Evolutionary conservation across 164 flowering plant genomes (phyloP).

Genomic region (Chimonanthus praecox): DNA sequence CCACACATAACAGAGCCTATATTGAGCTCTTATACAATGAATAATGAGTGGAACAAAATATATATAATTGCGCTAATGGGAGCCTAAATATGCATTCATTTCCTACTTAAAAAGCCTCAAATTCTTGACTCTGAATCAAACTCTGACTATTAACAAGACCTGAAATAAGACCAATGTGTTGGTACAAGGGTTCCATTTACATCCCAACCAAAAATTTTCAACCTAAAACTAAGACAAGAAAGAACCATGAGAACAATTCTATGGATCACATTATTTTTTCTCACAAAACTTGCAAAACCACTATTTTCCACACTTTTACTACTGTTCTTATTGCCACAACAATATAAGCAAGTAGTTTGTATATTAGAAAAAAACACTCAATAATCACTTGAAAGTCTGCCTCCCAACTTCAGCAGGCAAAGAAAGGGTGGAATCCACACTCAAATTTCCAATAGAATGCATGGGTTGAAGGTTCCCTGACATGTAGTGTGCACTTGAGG

Average conservation of each 20-base stretch:
- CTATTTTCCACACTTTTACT: not conserved
- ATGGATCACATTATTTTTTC: not conserved
- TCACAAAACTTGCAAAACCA: not conserved
- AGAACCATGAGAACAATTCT: not conserved
- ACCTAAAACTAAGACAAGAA: not conserved
- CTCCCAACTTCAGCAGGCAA: constrained; percentile 79
- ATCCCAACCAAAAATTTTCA: not conserved
- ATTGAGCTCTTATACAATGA: too few relatives aligned
- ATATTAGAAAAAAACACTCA: constrained; percentile 46
- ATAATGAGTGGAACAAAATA: too few relatives aligned
- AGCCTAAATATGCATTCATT: too few relatives aligned
- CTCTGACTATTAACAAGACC: too few relatives aligned
- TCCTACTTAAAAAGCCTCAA: too few relatives aligned
- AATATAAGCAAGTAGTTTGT: constrained; percentile 11
- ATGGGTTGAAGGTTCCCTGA: constrained; percentile 33
- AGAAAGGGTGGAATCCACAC: constrained; percentile 77
- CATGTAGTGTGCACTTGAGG: constrained; percentile 33
- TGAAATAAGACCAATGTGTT: too few relatives aligned
- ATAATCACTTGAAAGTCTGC: constrained; percentile 69
- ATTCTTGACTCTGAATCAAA: too few relatives aligned
- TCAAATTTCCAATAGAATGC: constrained; percentile 55
- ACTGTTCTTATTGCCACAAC: not conserved
- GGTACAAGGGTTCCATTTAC: too few relatives aligned
- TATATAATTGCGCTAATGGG: too few relatives aligned
- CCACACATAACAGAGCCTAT: too few relatives aligned